Evolutionary conservation across 2,329 filamentous ascomycete genomes (phyloP).

Genomic region (Rhytidhysteron rufulum): DNA sequence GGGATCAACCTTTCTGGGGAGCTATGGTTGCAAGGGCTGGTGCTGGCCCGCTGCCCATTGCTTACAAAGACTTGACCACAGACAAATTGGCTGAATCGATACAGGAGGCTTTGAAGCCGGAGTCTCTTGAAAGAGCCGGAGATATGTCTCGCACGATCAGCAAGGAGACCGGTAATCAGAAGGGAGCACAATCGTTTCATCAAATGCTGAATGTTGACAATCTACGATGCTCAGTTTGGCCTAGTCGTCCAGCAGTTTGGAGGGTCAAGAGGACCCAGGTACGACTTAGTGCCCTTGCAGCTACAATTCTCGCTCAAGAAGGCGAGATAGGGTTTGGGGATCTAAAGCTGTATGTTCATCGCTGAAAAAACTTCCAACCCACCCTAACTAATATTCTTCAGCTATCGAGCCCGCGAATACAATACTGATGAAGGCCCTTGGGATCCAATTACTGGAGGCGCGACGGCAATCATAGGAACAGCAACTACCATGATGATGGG

Average conservation of each 20-base stretch:
- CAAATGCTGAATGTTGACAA: slow-evolving; percentile 36
- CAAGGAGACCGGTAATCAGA: slow-evolving; percentile 33
- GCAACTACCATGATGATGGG: slow-evolving; percentile 77
- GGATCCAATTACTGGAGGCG: slow-evolving; percentile 49
- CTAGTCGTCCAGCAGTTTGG: slow-evolving; percentile 35
- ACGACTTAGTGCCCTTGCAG: slow-evolving; percentile 33
- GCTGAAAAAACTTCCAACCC: background rate
- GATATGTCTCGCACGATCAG: slow-evolving; percentile 36
- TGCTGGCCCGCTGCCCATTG: slow-evolving; percentile 37
- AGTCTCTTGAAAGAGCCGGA: slow-evolving; percentile 31
- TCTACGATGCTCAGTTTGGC: slow-evolving; percentile 29
- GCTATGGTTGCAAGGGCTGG: slow-evolving; percentile 39
- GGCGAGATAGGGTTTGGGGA: slow-evolving; percentile 33
- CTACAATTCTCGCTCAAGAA: slow-evolving; percentile 34
- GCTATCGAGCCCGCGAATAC: slow-evolving; percentile 34
- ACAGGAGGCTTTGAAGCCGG: slow-evolving; percentile 34
- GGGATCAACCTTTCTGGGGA: slow-evolving; percentile 41
- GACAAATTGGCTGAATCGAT: slow-evolving; percentile 37
- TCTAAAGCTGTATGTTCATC: slow-evolving; percentile 22
- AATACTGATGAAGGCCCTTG: slow-evolving; percentile 37
- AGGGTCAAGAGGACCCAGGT: slow-evolving; percentile 35
- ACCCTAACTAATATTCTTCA: background rate
- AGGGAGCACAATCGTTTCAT: slow-evolving; percentile 36
- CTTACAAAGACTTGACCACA: slow-evolving; percentile 37
- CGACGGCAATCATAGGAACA: slow-evolving; percentile 77